These are phyloP conservation scores for Populus pruinosa DNA, from an alignment of 345 rosid genomes.

Conservation along the genomic window DNA sequence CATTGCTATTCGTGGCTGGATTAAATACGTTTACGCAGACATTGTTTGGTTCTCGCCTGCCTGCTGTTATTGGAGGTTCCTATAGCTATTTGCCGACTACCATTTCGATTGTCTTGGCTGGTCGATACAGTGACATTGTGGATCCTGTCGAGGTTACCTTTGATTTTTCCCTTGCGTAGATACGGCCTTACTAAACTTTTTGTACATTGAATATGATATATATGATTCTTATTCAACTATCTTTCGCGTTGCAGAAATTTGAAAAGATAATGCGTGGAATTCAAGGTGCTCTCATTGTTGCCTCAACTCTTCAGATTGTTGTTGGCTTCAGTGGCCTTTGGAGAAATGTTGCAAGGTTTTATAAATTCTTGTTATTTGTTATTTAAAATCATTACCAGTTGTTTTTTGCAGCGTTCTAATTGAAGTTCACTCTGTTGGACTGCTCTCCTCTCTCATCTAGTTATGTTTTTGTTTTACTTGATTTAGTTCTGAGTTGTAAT, in stretches of 20 bases:
- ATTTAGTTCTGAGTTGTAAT: background rate
- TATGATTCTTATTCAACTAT: conserved; percentile 7
- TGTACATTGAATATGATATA: background rate
- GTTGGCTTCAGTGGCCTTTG: conserved; percentile 96
- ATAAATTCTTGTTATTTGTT: background rate
- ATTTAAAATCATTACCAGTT: background rate
- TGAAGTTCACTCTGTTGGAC: background rate
- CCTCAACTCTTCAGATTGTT: conserved; percentile 88
- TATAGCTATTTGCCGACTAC: conserved; percentile 77
- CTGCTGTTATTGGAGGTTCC: conserved; percentile 88
- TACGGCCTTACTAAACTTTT: background rate
- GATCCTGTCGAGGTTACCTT: conserved; percentile 81
- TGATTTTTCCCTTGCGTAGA: background rate
- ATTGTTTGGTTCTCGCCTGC: conserved; percentile 80
- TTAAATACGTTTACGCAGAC: conserved; percentile 74
- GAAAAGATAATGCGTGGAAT: conserved; percentile 84
- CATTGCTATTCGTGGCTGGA: conserved; percentile 90
- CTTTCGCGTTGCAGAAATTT: conserved; percentile 54
- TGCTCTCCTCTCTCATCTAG: background rate
- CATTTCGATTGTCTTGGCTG: conserved; percentile 79
- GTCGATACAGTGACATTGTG: conserved; percentile 67
- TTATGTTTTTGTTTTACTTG: background rate
- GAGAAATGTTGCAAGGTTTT: conserved; percentile 89
- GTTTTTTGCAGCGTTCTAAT: background rate
- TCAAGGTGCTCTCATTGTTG: conserved; percentile 90